Evolutionary conservation across 441 rosid genomes (phyloP).

Genomic region (Adansonia grandidieri): DNA sequence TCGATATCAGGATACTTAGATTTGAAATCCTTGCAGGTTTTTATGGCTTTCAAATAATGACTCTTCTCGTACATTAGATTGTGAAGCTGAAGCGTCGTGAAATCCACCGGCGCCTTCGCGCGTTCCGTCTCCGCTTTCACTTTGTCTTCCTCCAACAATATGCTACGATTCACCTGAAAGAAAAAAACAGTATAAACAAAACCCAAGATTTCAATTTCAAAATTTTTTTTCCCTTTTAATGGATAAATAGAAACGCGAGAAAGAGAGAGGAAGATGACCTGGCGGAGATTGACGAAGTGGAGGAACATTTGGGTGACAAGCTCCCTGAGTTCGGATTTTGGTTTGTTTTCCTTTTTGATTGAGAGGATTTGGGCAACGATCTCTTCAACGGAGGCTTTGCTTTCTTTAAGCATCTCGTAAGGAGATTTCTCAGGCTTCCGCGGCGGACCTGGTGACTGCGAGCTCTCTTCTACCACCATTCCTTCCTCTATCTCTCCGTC

Average conservation of each 20-base stretch:
- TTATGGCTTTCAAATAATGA: conserved; percentile 81
- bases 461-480: conserved; percentile 54
- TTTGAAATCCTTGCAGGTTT: conserved; percentile 79
- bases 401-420: conserved; percentile 59
- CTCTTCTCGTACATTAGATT: conserved; percentile 93
- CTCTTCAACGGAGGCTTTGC: conserved; percentile 68
- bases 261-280: conserved; percentile 44
- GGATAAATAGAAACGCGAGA: not conserved
- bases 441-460: conserved; percentile 34
- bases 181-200: conserved; percentile 6
- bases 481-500: conserved; percentile 84
- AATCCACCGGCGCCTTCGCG: conserved; percentile 78
- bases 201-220: conserved; percentile 12
- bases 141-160: conserved; percentile 75
- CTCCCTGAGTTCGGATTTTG: conserved; percentile 70
- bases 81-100: conserved; percentile 78
- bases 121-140: conserved; percentile 74
- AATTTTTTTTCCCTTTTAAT: not conserved
- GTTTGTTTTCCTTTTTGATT: conserved; percentile 51
- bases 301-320: conserved; percentile 80
- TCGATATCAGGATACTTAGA: conserved; percentile 82
- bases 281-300: conserved; percentile 80
- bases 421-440: conserved; percentile 49
- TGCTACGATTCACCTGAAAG: conserved; percentile 69
- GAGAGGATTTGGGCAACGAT: conserved; percentile 65